Evolutionary conservation across 805 yeast species (phyloP).

Genomic region (Dipodascus albidus): DNA sequence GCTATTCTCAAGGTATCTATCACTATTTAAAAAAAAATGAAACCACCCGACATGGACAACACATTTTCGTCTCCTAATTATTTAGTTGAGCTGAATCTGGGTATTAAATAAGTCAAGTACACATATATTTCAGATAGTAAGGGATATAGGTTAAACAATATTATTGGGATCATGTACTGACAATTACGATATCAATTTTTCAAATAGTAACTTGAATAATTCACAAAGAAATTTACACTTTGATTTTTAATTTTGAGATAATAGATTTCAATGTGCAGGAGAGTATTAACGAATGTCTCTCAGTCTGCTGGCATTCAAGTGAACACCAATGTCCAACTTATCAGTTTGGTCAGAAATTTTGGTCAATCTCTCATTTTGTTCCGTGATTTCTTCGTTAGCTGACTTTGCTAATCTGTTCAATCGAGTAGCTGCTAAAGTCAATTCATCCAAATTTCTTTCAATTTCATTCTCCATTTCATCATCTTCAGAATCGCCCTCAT

Average conservation of each 20-base stretch:
- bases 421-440: slow-evolving; percentile 54
- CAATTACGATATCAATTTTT: too few species aligned
- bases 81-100: too few species aligned
- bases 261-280: too few species aligned
- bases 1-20: background rate
- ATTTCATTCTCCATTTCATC: slow-evolving; percentile 86
- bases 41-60: background rate
- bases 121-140: too few species aligned
- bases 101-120: too few species aligned
- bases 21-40: background rate
- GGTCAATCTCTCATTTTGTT: slow-evolving; percentile 64
- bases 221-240: too few species aligned
- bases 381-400: slow-evolving; percentile 64
- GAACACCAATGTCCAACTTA: slow-evolving; percentile 71
- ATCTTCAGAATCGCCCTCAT: slow-evolving; percentile 82
- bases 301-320: slow-evolving; percentile 60
- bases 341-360: slow-evolving; percentile 79
- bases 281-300: slow-evolving; percentile 24
- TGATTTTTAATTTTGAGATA: too few species aligned
- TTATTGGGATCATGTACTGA: too few species aligned
- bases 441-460: slow-evolving; percentile 71
- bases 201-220: too few species aligned
- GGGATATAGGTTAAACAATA: too few species aligned
- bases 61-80: too few species aligned
- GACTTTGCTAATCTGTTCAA: slow-evolving; percentile 62